Percentiles rank a stretch among this genome's conserved stretches.
Evolutionary conservation across 2,329 filamentous ascomycete genomes (phyloP).

Genomic region (Dendryphion nanum): DNA sequence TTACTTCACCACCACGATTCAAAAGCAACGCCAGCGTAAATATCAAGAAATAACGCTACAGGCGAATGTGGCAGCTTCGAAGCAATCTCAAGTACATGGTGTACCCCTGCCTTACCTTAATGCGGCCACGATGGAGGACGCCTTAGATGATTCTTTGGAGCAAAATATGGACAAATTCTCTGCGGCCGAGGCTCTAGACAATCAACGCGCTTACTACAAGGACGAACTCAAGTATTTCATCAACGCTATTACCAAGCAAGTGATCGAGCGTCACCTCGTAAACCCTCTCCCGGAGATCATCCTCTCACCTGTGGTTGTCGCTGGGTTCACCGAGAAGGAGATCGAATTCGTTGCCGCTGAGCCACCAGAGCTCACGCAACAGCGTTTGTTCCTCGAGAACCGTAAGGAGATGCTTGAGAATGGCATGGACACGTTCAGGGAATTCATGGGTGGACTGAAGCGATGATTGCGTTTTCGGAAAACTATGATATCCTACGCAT

Average conservation of each 20-base stretch:
- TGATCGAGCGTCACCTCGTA: conserved; percentile 41
- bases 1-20: conserved; percentile 23
- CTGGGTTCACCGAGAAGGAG: conserved; percentile 32
- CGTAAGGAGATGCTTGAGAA: conserved; percentile 35
- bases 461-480: too few relatives aligned
- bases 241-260: conserved; percentile 32
- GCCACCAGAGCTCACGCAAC: conserved; percentile 21
- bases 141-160: conserved; percentile 5
- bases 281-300: conserved; percentile 24
- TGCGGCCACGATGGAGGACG: neutral
- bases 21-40: conserved; percentile 5
- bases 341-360: conserved; percentile 36
- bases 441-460: conserved; percentile 21
- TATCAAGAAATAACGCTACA: neutral
- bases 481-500: too few relatives aligned
- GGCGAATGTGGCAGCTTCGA: neutral
- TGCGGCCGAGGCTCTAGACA: conserved; percentile 37
- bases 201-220: conserved; percentile 38
- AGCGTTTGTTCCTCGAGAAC: conserved; percentile 26
- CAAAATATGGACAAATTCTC: conserved; percentile 36
- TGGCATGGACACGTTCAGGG: conserved; percentile 32
- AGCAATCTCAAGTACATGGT: too few relatives aligned
- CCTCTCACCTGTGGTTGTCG: conserved; percentile 30
- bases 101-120: too few relatives aligned
- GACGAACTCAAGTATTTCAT: conserved; percentile 39